These are phyloP conservation scores for Malus hybrid DNA, from an alignment of 331 rosid species.

Conservation along the genomic window DNA sequence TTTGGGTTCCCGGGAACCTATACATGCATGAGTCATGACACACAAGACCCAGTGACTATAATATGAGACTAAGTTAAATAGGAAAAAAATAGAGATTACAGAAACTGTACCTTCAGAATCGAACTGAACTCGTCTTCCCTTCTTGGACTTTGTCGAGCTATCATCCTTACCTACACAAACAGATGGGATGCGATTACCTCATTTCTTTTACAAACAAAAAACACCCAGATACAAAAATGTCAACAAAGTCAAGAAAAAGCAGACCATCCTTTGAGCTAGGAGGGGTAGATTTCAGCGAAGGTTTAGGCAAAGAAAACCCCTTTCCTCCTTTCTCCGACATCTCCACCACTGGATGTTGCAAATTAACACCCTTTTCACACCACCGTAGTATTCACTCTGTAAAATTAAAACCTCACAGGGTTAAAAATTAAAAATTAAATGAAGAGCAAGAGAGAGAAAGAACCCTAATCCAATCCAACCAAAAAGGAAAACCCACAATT, in stretches of 20 bases:
- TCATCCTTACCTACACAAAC: constrained; percentile 50
- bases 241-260: not conserved
- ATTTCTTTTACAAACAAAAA: constrained; percentile 3
- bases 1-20: constrained; percentile 33
- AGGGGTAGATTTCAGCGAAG: constrained; percentile 30
- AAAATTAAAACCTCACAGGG: not conserved
- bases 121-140: constrained; percentile 72
- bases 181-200: not conserved
- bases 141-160: constrained; percentile 51
- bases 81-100: not conserved
- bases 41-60: not conserved
- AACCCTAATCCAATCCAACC: not conserved
- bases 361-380: not conserved
- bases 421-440: not conserved
- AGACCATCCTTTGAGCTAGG: constrained; percentile 26
- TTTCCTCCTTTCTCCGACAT: constrained; percentile 81
- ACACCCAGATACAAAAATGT: not conserved
- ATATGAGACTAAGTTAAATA: not conserved
- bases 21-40: not conserved
- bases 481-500: not conserved
- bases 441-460: not conserved
- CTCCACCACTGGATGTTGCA: not conserved
- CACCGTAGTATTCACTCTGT: not conserved
- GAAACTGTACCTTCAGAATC: constrained; percentile 44
- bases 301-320: constrained; percentile 32